These are phyloP conservation scores for Aspergillus neoniger DNA, from an alignment of 2,329 filamentous ascomycete genomes.

Conservation along the genomic window DNA sequence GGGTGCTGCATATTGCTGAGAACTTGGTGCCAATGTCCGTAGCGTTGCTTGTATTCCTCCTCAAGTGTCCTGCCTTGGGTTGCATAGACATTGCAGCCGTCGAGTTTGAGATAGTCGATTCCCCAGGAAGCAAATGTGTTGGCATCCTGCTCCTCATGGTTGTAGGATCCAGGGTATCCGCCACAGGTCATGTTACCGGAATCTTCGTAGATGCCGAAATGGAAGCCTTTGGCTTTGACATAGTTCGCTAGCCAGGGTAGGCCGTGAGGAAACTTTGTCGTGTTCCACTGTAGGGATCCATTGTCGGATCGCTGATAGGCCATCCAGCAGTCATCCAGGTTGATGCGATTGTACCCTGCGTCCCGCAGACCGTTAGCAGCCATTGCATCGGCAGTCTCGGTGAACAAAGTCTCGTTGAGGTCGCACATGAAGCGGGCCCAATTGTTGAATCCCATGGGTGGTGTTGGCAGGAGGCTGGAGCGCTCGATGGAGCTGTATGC, in stretches of 20 bases:
- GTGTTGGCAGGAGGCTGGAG: constrained; percentile 35
- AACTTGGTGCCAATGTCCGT: constrained; percentile 48
- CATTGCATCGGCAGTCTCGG: constrained; percentile 52
- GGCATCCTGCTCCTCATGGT: constrained; percentile 47
- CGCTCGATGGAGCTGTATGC: constrained; percentile 22
- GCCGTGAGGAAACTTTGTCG: constrained; percentile 46
- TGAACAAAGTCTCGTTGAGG: constrained; percentile 53
- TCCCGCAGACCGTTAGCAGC: constrained; percentile 43
- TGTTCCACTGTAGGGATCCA: constrained; percentile 46
- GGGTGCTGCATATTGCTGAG: constrained; percentile 38
- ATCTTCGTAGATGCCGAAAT: constrained; percentile 52
- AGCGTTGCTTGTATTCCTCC: constrained; percentile 34
- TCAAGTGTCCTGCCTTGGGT: constrained; percentile 21
- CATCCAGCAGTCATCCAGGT: constrained; percentile 53
- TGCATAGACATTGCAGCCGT: constrained; percentile 44
- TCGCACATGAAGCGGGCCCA: constrained; percentile 54
- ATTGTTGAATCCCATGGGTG: constrained; percentile 57
- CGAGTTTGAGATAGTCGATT: constrained; percentile 54
- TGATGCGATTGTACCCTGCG: constrained; percentile 44
- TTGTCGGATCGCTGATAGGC: constrained; percentile 36
- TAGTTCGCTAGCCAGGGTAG: constrained; percentile 46
- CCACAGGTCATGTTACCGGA: constrained; percentile 49
- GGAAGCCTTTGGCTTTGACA: constrained; percentile 43
- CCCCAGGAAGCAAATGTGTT: constrained; percentile 42
- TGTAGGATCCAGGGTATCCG: constrained; percentile 46